Evolutionary conservation across 2,329 filamentous ascomycete genomes (phyloP), one percentile per base, ranked within the genome.

Genomic region (Emmonsiellopsis sp.): DNA sequence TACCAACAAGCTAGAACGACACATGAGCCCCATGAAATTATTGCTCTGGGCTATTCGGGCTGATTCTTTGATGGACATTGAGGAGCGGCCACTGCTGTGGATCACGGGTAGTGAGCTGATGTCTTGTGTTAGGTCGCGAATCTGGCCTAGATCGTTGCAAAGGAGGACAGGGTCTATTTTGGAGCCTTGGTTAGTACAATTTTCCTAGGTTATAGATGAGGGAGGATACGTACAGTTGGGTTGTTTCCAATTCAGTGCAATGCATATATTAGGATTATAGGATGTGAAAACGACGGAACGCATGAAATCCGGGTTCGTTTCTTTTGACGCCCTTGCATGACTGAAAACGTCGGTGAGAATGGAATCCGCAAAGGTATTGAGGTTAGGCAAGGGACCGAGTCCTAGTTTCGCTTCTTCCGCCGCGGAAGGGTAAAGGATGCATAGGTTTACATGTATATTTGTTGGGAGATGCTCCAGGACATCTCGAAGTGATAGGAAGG

Each of bases 161-260:
- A 97, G 78, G 62, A 98, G 87, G 0, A 97, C 89, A 0, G 93
- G 93, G 68, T 95, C 82, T 84, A 54, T n/a, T 35, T 32, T 40
- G 30, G 16, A 8, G 49, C 41, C 15, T 49, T 5, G 4, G 31
- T 8, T 35, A 7, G 31, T 3, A 37, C 44, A 43, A 4, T 26
- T 26, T 26, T 26, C 20, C 5, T 26, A 26, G 20, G 20, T 26
- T 26, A 26, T 26, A 56, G 13, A 37, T 26, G 31, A 46, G n/a
- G n/a, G 32, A 50, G 31, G 16, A 37, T 5, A 72, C 80, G 72
- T 67, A 85, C 83, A 98, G 67, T 97, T 98, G 2, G 93, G 93
- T 70, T 98, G 93, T 70, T 98, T 98, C 93, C 93, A 98, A 71
- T 98, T 98, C 62, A 98, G 74, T 5, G 92, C 91, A 13, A 89